These are phyloP conservation scores for Clitoria ternatea DNA, from an alignment of 306 rosid species.

Conservation along the genomic window DNA sequence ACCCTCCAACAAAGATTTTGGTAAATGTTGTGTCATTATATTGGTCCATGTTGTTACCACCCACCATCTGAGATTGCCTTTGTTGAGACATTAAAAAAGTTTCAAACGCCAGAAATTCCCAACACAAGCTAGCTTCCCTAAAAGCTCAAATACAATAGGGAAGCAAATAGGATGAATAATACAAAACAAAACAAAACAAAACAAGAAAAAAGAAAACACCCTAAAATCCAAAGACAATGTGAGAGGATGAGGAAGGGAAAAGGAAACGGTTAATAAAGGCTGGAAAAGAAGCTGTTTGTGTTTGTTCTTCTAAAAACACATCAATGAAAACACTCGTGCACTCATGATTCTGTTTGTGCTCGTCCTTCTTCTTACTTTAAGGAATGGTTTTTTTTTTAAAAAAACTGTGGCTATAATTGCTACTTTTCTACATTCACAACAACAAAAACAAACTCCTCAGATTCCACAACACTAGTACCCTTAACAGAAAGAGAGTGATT, in stretches of 20 bases:
- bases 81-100: conserved; percentile 59
- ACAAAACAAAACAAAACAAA: no score
- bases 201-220: conserved; percentile 5
- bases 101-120: background rate
- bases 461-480: conserved; percentile 30
- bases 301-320: conserved; percentile 38
- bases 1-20: conserved; percentile 92
- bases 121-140: conserved; percentile 15
- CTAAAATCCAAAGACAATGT: conserved; percentile 25
- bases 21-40: conserved; percentile 87
- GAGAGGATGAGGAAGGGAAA: conserved; percentile 11
- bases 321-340: conserved; percentile 62
- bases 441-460: conserved; percentile 27
- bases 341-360: conserved; percentile 35
- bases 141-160: conserved; percentile 13
- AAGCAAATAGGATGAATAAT: background rate
- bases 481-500: conserved; percentile 28
- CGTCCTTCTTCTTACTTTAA: conserved; percentile 31
- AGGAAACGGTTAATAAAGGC: conserved; percentile 23
- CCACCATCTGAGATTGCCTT: conserved; percentile 69
- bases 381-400: background rate
- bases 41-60: conserved; percentile 42
- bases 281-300: conserved; percentile 28
- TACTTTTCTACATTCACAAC: conserved; percentile 30
- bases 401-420: conserved; percentile 25